A percentile compares a stretch with the other conserved stretches of the same genome.
Evolutionary conservation across 2,329 filamentous ascomycete species (phyloP).

Genomic region (Septoria linicola): DNA sequence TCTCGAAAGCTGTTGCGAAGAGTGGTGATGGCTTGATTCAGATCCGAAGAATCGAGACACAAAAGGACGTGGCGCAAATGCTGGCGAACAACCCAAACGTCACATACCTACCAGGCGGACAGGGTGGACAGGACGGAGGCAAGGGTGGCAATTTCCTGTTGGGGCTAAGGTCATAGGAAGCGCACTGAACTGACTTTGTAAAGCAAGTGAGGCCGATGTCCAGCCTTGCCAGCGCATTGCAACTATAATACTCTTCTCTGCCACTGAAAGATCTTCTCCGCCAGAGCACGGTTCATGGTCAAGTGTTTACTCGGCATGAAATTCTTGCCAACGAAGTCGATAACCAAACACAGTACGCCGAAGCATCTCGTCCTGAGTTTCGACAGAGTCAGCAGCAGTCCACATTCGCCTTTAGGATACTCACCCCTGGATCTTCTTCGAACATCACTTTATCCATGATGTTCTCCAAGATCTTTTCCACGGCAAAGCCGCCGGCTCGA

Average conservation of each 20-base stretch:
- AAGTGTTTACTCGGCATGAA: not conserved
- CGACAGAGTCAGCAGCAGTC: not conserved
- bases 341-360: slow-evolving; percentile 82
- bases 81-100: slow-evolving; percentile 90
- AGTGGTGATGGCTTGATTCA: slow-evolving; percentile 88
- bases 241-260: slow-evolving; percentile 25
- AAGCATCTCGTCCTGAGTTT: slow-evolving; percentile 65
- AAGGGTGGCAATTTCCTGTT: slow-evolving; percentile 61
- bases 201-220: slow-evolving; percentile 11
- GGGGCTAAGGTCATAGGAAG: slow-evolving; percentile 57
- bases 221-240: slow-evolving; percentile 7
- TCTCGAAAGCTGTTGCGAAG: slow-evolving; percentile 90
- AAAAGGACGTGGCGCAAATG: slow-evolving; percentile 90
- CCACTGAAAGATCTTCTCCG: slow-evolving; percentile 1
- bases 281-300: not conserved
- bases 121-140: slow-evolving; percentile 56
- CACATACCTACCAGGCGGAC: slow-evolving; percentile 77
- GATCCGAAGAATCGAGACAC: slow-evolving; percentile 96
- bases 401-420: slow-evolving; percentile 30
- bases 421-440: slow-evolving; percentile 75
- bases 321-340: slow-evolving; percentile 63
- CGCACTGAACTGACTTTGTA: slow-evolving; percentile 1
- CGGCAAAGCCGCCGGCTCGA: slow-evolving; percentile 66
- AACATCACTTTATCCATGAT: slow-evolving; percentile 86
- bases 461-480: slow-evolving; percentile 77